phyloP scores from a whole-genome alignment of 495 filamentous ascomycete species.

The Friedmanniomyces endolithicus region DNA sequence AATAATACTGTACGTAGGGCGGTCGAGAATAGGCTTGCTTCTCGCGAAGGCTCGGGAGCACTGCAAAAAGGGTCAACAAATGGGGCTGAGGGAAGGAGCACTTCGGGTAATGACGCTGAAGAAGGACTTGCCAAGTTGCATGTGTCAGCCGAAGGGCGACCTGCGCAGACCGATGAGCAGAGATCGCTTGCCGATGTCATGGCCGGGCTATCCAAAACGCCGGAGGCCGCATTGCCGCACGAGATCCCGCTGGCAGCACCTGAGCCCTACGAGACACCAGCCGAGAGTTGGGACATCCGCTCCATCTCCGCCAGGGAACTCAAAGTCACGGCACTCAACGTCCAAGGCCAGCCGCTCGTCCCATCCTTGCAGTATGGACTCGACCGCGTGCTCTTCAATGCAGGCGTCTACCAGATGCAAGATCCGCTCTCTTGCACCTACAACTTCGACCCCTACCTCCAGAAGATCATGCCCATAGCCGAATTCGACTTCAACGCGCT shows the following conservation, averaged over 20 bases:
- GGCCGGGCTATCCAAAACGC: not conserved
- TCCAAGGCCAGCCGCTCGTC: constrained; percentile 43
- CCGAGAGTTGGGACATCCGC: not conserved
- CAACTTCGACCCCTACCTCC: constrained; percentile 92
- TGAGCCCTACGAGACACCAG: not conserved
- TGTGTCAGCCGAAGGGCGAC: not conserved
- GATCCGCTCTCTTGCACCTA: constrained; percentile 78
- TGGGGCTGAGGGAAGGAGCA: not conserved
- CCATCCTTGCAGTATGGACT: constrained; percentile 66
- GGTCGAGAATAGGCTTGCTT: too few species aligned
- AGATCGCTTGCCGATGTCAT: not conserved
- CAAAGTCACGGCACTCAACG: constrained; percentile 30
- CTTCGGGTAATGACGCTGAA: not conserved
- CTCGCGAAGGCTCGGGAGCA: too few species aligned
- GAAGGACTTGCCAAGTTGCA: not conserved
- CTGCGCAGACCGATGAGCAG: not conserved
- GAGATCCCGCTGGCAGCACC: not conserved
- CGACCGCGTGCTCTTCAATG: constrained; percentile 88
- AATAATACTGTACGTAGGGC: too few species aligned
- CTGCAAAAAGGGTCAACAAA: not conserved
- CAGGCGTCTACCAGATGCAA: constrained; percentile 81
- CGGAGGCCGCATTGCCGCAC: not conserved
- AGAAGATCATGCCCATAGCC: constrained; percentile 74
- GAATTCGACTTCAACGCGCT: constrained; percentile 88
- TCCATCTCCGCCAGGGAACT: constrained; percentile 2